Base-by-base conservation (phyloP, 78 protist species). In the Dictyostelium firmibasis region DNA sequence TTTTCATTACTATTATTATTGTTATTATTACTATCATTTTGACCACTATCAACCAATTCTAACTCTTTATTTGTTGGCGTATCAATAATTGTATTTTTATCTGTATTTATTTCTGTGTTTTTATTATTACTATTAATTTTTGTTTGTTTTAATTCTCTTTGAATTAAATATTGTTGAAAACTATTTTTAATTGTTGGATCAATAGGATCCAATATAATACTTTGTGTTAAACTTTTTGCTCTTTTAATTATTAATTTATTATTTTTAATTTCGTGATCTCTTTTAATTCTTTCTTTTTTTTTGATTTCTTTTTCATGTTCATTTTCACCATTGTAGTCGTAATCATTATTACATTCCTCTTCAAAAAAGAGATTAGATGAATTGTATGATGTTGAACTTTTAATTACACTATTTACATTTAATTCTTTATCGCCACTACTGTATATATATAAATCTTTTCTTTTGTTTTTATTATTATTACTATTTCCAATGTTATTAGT, bases 111-210 rank as follows among this genome's bases (percentile, higher is more conserved):
- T 25, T 70, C 5, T 10, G 7, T 70, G 3, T 31, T 10, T 14
- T 70, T 70, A 31, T 70, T 70, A 9, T 29, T 70, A 10, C 25
- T 7, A 27, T 67, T 67, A 4, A 18, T 10, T 70, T 27, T 13
- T 70, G 9, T 31, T 70, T 70, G 29, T 27, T 31, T 29, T 70
- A 70, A 31, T 70, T 70, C 77, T 31, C 77, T 70, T 70, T 70
- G 43, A 14, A 70, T 70, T 70, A 70, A 27, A 29, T 27, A 70
- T 13, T 25, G 35, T 70, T 29, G 33, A 70, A 70, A 70, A 11
- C 77, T 70, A 70, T 70, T 70, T 14, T 70, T 70, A 31, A 27
- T 70, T 25, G 77, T 31, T 70, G 77, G 77, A 31, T 70, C 77
- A 4, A 70, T 31, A 11, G 77, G 77, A 70, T 70, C 77, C 2